phyloP scores from a whole-genome alignment of 495 filamentous ascomycete species.

The Eremomyces bilateralis region DNA sequence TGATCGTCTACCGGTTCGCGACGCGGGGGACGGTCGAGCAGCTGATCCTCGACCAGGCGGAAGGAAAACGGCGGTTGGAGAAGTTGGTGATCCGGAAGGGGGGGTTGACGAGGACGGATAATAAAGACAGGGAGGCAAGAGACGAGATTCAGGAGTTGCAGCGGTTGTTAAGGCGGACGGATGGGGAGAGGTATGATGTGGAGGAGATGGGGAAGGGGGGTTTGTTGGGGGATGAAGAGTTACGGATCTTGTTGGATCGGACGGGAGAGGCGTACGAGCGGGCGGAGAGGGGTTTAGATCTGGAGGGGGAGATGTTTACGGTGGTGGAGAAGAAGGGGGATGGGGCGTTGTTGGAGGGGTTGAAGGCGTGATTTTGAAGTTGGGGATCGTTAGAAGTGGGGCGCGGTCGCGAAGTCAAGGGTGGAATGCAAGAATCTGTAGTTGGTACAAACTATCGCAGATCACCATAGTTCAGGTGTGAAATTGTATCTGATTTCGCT shows the following conservation, averaged over 20 bases:
- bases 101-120: constrained; percentile 26
- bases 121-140: constrained; percentile 19
- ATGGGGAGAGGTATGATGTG: constrained; percentile 30
- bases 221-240: constrained; percentile 55
- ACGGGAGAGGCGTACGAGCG: constrained; percentile 66
- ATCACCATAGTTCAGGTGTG: no score
- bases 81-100: constrained; percentile 93
- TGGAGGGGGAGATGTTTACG: constrained; percentile 35
- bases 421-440: no score
- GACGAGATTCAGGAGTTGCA: constrained; percentile 35
- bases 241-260: constrained; percentile 61
- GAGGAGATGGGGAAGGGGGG: constrained; percentile 30
- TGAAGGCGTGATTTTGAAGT: constrained; percentile 12
- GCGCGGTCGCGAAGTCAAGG: no score
- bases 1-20: constrained; percentile 86
- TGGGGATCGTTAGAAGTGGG: no score
- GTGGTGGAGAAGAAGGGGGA: constrained; percentile 42
- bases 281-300: constrained; percentile 48
- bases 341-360: constrained; percentile 20
- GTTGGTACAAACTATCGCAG: no score
- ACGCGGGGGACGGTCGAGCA: constrained; percentile 89
- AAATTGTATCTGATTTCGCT: no score
- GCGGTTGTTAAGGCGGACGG: constrained; percentile 37
- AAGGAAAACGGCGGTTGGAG: constrained; percentile 82
- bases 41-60: constrained; percentile 65